Evolutionary conservation across 108 stramenopile genomes (phyloP).

Genomic region (Tribonema minus): DNA sequence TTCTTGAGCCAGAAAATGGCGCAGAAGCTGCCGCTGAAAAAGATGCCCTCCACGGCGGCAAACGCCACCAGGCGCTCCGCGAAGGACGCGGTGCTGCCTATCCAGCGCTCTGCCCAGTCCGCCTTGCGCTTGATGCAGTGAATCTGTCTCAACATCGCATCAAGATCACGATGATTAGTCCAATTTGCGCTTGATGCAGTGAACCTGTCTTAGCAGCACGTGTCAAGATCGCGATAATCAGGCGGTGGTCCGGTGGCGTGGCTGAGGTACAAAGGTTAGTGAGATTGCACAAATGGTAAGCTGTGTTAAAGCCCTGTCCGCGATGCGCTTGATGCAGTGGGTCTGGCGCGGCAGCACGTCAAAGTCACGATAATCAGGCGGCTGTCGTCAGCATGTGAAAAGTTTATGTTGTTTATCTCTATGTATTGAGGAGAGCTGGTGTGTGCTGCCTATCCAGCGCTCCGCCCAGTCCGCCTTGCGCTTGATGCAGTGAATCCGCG

Average conservation of each 20-base stretch:
- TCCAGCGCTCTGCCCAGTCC: conserved; percentile 44
- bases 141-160: too few species aligned
- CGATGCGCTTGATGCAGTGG: too few species aligned
- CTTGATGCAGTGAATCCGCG: not conserved
- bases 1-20: conserved; percentile 99
- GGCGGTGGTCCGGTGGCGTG: too few species aligned
- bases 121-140: not conserved
- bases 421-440: too few species aligned
- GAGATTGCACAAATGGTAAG: too few species aligned
- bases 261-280: too few species aligned
- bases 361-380: too few species aligned
- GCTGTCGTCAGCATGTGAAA: too few species aligned
- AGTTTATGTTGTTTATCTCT: too few species aligned
- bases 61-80: conserved; percentile 98
- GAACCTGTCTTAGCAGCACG: not conserved
- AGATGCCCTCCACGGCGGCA: conserved; percentile 99
- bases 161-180: conserved; percentile 33
- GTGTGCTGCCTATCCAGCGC: conserved; percentile 49
- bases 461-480: conserved; percentile 34
- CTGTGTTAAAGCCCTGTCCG: too few species aligned
- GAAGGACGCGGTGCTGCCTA: conserved; percentile 75
- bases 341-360: too few species aligned
- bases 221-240: conserved; percentile 32
- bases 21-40: conserved; percentile 96
- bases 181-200: not conserved